A percentile compares a stretch with the other conserved stretches of the same genome.
Evolutionary conservation across 495 filamentous ascomycete genomes (phyloP).

Genomic region (Aspergillus nanangensis): DNA sequence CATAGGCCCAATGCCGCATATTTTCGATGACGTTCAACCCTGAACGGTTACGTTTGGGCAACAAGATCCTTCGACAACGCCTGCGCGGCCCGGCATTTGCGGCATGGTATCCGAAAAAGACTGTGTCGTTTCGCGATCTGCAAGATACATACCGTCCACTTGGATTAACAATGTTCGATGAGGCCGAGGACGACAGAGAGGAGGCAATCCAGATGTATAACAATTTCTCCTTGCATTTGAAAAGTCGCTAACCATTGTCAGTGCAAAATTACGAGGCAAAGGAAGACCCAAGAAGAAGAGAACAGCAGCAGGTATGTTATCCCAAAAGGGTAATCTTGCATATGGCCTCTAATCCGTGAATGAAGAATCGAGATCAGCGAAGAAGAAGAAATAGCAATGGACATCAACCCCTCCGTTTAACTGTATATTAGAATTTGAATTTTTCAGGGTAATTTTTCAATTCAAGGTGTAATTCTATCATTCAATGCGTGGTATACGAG

Average conservation of each 20-base stretch:
- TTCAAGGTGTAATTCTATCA: too few relatives aligned
- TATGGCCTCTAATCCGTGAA: not conserved
- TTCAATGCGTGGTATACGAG: too few relatives aligned
- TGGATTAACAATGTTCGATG: slow-evolving; percentile 62
- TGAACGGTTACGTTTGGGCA: slow-evolving; percentile 69
- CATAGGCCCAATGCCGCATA: slow-evolving; percentile 85
- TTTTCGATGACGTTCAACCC: slow-evolving; percentile 93
- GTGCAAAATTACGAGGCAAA: slow-evolving; percentile 76
- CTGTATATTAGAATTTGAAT: too few relatives aligned
- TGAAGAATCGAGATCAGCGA: slow-evolving; percentile 35
- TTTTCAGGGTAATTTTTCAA: too few relatives aligned
- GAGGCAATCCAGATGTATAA: slow-evolving; percentile 66
- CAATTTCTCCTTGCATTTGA: not conserved
- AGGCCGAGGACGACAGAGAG: slow-evolving; percentile 72
- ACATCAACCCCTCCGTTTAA: too few relatives aligned
- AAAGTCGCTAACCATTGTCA: slow-evolving; percentile 20
- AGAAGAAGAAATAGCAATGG: slow-evolving; percentile 39
- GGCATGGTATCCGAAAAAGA: slow-evolving; percentile 79
- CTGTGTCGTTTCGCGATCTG: slow-evolving; percentile 65
- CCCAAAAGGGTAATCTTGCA: not conserved
- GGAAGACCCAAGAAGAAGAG: slow-evolving; percentile 88
- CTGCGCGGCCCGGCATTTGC: slow-evolving; percentile 72
- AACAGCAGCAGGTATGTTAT: slow-evolving; percentile 55
- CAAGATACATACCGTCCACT: slow-evolving; percentile 46
- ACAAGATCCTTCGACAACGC: slow-evolving; percentile 81